Evolutionary conservation across 1,284 basidiomycete species (phyloP).

Genomic region (Ustilago vetiveriae): DNA sequence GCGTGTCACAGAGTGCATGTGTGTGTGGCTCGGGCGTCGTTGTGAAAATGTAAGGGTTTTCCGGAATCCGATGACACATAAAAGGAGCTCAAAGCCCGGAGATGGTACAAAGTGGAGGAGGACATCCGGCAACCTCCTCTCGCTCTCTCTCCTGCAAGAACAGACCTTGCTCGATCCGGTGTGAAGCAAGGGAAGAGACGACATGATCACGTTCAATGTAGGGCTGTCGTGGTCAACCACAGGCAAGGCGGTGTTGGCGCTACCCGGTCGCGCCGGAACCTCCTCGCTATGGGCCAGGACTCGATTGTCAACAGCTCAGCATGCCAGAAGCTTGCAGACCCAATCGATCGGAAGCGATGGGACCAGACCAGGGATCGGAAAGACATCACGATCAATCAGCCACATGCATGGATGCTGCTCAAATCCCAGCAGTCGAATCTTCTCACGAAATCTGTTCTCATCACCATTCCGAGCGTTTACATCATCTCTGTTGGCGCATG

Average conservation of each 20-base stretch:
- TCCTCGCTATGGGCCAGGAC: not conserved
- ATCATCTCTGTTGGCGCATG: conserved; percentile 19
- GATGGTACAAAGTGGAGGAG: conserved; percentile 21
- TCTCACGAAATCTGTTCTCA: too few relatives aligned
- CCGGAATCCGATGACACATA: conserved; percentile 16
- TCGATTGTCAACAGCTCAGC: not conserved
- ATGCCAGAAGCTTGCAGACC: not conserved
- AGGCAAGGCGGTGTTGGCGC: not conserved
- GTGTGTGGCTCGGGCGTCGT: not conserved
- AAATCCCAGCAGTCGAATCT: not conserved
- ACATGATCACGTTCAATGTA: conserved; percentile 10
- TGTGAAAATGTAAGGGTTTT: not conserved
- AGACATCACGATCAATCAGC: too few relatives aligned
- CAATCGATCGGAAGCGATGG: not conserved
- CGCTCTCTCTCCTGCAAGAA: too few relatives aligned
- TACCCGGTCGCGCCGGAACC: not conserved
- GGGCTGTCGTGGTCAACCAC: conserved; percentile 11
- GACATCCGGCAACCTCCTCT: too few relatives aligned
- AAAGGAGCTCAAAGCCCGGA: too few relatives aligned
- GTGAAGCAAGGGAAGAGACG: not conserved
- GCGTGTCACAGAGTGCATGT: too few relatives aligned
- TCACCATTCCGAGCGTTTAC: not conserved
- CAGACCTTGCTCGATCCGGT: not conserved
- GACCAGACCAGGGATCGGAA: not conserved
- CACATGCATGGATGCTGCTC: too few relatives aligned